Percentiles rank a stretch among this genome's conserved stretches.
Evolutionary conservation across 179 eudicot species (phyloP).

Genomic region (Silene noctiflora): DNA sequence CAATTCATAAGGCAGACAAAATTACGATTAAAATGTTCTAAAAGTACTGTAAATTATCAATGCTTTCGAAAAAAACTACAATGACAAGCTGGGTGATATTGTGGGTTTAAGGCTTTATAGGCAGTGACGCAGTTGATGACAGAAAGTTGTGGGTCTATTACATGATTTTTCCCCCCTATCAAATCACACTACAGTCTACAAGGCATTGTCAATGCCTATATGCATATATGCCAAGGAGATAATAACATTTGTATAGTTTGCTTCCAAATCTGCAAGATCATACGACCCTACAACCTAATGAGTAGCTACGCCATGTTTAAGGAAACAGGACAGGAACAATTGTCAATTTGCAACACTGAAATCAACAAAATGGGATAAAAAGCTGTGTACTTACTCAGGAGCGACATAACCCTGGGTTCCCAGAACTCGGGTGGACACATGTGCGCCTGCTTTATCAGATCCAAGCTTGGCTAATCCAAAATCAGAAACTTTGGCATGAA

Average conservation of each 20-base stretch:
- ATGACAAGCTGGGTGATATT: not conserved
- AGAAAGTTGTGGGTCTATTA: not conserved
- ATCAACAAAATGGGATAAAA: not conserved
- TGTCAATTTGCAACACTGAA: not conserved
- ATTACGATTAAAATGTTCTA: too few species aligned
- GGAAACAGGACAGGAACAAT: not conserved
- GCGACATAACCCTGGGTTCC: slow-evolving; percentile 98
- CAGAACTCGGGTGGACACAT: slow-evolving; percentile 89
- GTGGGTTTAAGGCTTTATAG: not conserved
- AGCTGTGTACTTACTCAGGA: slow-evolving; percentile 62
- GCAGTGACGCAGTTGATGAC: not conserved
- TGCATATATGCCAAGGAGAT: not conserved
- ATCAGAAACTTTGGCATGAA: slow-evolving; percentile 90
- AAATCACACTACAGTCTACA: too few species aligned
- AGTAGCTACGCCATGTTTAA: not conserved
- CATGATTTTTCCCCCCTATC: too few species aligned
- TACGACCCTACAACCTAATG: not conserved
- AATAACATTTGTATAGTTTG: too few species aligned
- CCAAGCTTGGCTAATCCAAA: slow-evolving; percentile 94
- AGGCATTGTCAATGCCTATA: too few species aligned
- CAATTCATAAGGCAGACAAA: not conserved
- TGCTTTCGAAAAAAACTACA: not conserved
- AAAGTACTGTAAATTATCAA: too few species aligned
- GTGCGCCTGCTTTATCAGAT: slow-evolving; percentile 87
- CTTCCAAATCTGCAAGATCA: not conserved